Conservation (phyloP, 257 asterid species). For the Nicotiana tabacum region DNA sequence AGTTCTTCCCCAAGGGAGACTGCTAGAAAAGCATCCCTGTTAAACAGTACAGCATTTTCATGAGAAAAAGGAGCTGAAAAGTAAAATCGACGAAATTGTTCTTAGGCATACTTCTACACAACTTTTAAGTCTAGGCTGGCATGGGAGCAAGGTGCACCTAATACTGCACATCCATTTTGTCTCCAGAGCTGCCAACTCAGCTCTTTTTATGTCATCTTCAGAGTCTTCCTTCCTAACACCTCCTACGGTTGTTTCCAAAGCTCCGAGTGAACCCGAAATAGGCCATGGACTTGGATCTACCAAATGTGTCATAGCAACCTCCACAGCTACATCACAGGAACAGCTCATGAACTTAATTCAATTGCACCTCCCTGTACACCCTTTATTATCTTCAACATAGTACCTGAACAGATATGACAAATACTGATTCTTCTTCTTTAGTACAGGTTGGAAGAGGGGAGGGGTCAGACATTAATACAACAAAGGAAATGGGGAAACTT, state of each 20-base stretch:
- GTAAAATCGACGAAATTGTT: background rate
- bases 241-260: no score
- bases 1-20: background rate
- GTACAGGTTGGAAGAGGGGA: background rate
- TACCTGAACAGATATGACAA: background rate
- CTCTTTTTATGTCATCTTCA: no score
- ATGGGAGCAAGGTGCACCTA: background rate
- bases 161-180: background rate
- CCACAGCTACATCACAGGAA: background rate
- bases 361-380: background rate
- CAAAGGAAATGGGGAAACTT: background rate
- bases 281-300: no score
- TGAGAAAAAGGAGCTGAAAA: background rate
- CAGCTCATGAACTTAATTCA: background rate
- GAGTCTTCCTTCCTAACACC: no score
- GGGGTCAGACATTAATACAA: background rate
- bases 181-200: background rate
- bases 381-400: background rate
- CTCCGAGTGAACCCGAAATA: no score
- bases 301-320: background rate
- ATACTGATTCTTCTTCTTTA: background rate
- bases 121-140: background rate
- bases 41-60: background rate
- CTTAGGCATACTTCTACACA: background rate
- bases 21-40: background rate